A percentile compares a stretch with the other conserved stretches of the same genome.
phyloP scores from a whole-genome alignment of 2,329 filamentous ascomycete genomes.

The Cladophialophora carrionii region DNA sequence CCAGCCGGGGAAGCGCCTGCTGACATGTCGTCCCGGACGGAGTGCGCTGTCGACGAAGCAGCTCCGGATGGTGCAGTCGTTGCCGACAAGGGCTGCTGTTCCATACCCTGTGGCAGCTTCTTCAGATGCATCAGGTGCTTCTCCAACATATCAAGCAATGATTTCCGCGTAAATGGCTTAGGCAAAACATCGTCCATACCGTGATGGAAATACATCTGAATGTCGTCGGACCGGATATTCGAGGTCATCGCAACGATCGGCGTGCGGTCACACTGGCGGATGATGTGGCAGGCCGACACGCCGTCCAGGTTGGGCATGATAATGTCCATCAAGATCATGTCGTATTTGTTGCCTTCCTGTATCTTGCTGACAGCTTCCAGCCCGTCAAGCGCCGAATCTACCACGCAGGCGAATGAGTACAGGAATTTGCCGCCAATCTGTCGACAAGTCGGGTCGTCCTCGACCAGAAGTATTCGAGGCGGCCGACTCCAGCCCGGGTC shows the following conservation, averaged over 20 bases:
- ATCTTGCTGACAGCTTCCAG: constrained; percentile 90
- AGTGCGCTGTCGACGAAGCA: constrained; percentile 58
- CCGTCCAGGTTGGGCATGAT: constrained; percentile 97
- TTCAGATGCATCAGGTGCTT: constrained; percentile 86
- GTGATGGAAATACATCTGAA: constrained; percentile 95
- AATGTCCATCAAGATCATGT: constrained; percentile 84
- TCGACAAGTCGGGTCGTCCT: constrained; percentile 72
- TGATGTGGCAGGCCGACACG: constrained; percentile 90
- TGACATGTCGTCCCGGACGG: constrained; percentile 66
- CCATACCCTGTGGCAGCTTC: constrained; percentile 64
- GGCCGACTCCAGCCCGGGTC: constrained; percentile 68
- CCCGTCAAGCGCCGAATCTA: constrained; percentile 75
- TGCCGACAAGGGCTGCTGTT: constrained; percentile 48
- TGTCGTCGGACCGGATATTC: constrained; percentile 94
- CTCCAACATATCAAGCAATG: constrained; percentile 81
- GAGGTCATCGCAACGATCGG: constrained; percentile 99
- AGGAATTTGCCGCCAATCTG: constrained; percentile 69
- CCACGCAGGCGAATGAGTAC: constrained; percentile 65
- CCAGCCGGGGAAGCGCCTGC: constrained; percentile 64
- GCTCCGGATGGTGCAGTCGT: constrained; percentile 49
- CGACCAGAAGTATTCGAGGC: constrained; percentile 86
- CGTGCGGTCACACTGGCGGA: constrained; percentile 79
- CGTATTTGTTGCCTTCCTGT: constrained; percentile 65
- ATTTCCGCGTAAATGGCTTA: constrained; percentile 92
- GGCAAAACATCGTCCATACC: constrained; percentile 98